These are phyloP conservation scores for Cydonia oblonga DNA, from an alignment of 331 rosid genomes.

Conservation along the genomic window DNA sequence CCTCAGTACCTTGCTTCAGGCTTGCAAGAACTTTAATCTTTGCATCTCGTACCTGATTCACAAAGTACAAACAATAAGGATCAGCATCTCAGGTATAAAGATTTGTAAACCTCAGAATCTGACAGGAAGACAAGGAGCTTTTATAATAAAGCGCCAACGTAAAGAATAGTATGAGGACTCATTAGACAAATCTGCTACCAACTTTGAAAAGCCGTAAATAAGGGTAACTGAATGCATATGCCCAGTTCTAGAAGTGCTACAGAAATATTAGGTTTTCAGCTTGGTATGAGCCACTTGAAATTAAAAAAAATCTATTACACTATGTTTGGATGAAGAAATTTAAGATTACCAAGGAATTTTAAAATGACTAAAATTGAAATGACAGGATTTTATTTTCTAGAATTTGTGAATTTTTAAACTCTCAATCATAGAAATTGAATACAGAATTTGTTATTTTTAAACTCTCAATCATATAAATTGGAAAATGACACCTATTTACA, in stretches of 20 bases:
- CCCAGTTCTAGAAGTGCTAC: neutral
- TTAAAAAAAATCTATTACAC: neutral
- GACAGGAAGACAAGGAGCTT: neutral
- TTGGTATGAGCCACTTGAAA: neutral
- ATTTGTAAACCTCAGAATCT: neutral
- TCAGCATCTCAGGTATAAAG: neutral
- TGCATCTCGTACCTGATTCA: constrained; percentile 67
- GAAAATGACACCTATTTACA: no score
- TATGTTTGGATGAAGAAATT: no score
- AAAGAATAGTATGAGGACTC: neutral
- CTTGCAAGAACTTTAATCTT: constrained; percentile 63
- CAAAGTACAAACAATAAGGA: constrained; percentile 7
- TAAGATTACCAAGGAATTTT: no score
- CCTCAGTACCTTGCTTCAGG: constrained; percentile 57
- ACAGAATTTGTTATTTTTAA: no score
- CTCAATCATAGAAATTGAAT: no score
- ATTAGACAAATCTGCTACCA: neutral
- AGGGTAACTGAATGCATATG: neutral
- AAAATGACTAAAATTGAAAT: no score
- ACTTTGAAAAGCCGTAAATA: neutral
- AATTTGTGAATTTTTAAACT: no score
- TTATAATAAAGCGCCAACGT: neutral
- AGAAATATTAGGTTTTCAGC: neutral
- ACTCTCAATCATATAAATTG: no score
- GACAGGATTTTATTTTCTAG: no score